Percentiles rank a stretch among this genome's conserved stretches.
phyloP scores from a whole-genome alignment of 768 basidiomycete species.

The Mycena sanguinolenta region DNA sequence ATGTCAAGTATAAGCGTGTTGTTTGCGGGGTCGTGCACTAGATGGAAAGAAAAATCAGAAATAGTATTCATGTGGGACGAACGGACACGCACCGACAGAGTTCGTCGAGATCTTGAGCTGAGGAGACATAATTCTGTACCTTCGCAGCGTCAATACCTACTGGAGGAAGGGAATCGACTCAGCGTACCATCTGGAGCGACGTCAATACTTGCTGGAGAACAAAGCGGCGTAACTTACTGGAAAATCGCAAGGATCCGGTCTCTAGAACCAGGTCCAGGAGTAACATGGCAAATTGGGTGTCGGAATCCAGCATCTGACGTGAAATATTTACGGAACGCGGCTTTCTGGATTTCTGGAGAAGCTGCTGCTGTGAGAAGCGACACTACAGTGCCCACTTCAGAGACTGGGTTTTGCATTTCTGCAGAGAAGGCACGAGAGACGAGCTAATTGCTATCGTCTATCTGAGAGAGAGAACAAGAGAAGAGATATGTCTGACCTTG shows the following conservation, averaged over 20 bases:
- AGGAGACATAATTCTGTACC: conserved; percentile 76
- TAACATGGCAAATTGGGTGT: conserved; percentile 69
- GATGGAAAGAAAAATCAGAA: background rate
- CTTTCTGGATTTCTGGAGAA: conserved; percentile 64
- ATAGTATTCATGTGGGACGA: background rate
- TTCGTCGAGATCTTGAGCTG: conserved; percentile 55
- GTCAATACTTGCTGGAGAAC: too few species aligned
- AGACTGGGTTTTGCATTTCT: conserved; percentile 67
- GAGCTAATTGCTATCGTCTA: too few species aligned
- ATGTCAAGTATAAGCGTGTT: conserved; percentile 64
- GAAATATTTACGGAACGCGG: conserved; percentile 64
- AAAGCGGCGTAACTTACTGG: too few species aligned
- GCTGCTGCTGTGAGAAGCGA: conserved; percentile 59
- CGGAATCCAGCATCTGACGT: conserved; percentile 67
- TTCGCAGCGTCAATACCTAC: conserved; percentile 44
- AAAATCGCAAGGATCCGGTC: conserved; percentile 69
- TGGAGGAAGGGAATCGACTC: too few species aligned
- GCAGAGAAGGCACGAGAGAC: too few species aligned
- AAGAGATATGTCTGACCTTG: background rate
- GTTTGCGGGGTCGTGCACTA: conserved; percentile 64
- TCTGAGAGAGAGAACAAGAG: too few species aligned
- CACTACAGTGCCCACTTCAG: conserved; percentile 63
- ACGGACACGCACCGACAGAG: conserved; percentile 55
- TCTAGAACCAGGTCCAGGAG: conserved; percentile 63
- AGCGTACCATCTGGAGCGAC: too few species aligned